Base-by-base conservation (phyloP, 2,329 filamentous ascomycete species). In the Alternaria arborescens region DNA sequence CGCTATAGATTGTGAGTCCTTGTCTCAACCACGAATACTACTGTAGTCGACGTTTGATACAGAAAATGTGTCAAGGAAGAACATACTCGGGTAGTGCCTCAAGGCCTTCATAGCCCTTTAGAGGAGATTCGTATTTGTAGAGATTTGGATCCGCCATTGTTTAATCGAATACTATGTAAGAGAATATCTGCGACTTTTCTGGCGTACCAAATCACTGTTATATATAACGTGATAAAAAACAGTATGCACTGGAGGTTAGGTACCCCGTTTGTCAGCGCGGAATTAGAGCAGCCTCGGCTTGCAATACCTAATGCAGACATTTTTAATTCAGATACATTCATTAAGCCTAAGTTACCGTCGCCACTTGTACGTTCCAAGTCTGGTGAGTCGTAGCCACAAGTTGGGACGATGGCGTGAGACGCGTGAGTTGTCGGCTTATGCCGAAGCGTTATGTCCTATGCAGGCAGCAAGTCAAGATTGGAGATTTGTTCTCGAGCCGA, bases 31-130 rank as follows among this genome's bases (percentile, higher is more conserved):
- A 7, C 10, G n/a, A 34, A 11, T 16, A 12, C 20, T 2, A 20
- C 16, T 1, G 22, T 47, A 12, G n/a, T 32, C n/a, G 43, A 1
- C 14, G 32, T 10, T 5, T 30, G 26, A n/a, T 8, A 34, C 4
- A 41, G 52, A 4, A 28, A n/a, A 22, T 32, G 12, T 14, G 28
- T 20, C 8, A 12, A 50, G 22, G 32, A 2, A 24, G 10, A 52
- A 62, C 74, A 32, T 66, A 79, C 50, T 84, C 79, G 8, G 87
- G 77, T 6, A 90, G 77, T 24, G 87, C 83, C 26, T 83, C 78
- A n/a, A 84, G 83, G 51, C 83, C 77, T 68, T 87, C 83, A 71
- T 86, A 89, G 20, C 87, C 88, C 26, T 81, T 77, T 2, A 89
- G 77, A 14, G 88, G 88, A 16, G 85, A 88, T 1, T 84, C 80